phyloP scores from a whole-genome alignment of 2,329 filamentous ascomycete genomes.

The Ophiognomonia clavigignenti-juglandacearum region DNA sequence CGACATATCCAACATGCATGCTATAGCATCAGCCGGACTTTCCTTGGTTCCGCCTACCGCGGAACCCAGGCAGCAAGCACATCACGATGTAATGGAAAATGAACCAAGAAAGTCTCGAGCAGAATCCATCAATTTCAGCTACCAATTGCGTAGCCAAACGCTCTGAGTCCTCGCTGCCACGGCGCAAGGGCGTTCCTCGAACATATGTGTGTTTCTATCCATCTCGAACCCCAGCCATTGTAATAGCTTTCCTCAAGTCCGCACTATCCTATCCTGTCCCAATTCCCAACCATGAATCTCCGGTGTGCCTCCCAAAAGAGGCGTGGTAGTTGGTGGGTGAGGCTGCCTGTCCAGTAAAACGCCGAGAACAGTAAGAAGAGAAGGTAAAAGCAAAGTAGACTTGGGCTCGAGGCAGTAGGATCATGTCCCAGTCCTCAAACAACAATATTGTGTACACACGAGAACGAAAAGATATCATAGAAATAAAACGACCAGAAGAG shows the following conservation, averaged over 20 bases:
- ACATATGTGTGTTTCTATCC: neutral
- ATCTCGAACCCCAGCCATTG: too few relatives aligned
- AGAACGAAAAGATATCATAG: conserved; percentile 5
- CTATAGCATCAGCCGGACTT: too few relatives aligned
- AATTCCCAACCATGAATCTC: conserved; percentile 3
- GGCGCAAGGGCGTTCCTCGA: too few relatives aligned
- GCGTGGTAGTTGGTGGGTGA: neutral
- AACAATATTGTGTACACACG: conserved; percentile 11
- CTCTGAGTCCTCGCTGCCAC: too few relatives aligned
- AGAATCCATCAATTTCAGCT: conserved; percentile 3
- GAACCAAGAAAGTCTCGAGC: too few relatives aligned
- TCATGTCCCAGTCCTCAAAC: conserved; percentile 6
- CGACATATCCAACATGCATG: too few relatives aligned
- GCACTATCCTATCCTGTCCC: too few relatives aligned
- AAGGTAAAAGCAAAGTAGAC: neutral
- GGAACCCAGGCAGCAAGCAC: neutral
- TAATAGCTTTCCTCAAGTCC: too few relatives aligned
- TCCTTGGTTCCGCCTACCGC: too few relatives aligned
- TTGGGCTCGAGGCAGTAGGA: neutral
- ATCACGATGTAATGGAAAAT: too few relatives aligned
- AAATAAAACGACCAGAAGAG: conserved; percentile 6
- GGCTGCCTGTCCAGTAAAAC: neutral
- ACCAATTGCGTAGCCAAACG: neutral
- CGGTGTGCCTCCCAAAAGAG: neutral
- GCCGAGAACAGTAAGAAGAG: neutral